Percentiles rank a stretch among this genome's conserved stretches.
phyloP scores from a whole-genome alignment of 164 flowering plant species.

The Annona squamosa region DNA sequence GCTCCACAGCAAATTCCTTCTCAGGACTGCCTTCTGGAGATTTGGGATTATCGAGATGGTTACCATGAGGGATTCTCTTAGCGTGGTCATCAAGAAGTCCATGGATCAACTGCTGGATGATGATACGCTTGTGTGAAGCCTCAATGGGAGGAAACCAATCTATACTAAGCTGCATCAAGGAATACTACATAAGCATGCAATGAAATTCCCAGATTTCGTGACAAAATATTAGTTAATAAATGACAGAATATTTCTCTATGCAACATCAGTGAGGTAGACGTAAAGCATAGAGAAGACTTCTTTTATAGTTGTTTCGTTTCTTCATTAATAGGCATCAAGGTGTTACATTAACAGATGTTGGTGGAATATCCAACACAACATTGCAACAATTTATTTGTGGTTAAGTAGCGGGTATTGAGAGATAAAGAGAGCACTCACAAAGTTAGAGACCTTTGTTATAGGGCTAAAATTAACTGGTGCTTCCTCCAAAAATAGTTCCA shows the following conservation, averaged over 20 bases:
- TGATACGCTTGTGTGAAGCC: constrained; percentile 70
- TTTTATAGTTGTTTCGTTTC: too few species aligned
- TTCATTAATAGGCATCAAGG: too few species aligned
- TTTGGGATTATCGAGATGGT: constrained; percentile 21
- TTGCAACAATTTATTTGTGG: background rate
- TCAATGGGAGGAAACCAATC: constrained; percentile 87
- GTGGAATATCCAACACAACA: too few species aligned
- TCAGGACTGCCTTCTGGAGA: constrained; percentile 17
- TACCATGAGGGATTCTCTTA: constrained; percentile 22
- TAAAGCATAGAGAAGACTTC: too few species aligned
- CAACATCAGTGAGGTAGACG: too few species aligned
- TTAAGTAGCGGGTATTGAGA: background rate
- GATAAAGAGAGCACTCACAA: constrained; percentile 50
- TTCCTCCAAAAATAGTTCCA: constrained; percentile 70
- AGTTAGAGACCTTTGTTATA: constrained; percentile 42
- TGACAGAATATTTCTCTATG: too few species aligned
- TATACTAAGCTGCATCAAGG: constrained; percentile 47
- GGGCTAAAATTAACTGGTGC: constrained; percentile 67
- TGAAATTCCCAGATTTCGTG: background rate
- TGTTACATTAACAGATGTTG: too few species aligned
- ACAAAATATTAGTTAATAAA: too few species aligned
- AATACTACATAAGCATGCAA: background rate
- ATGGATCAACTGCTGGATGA: constrained; percentile 53
- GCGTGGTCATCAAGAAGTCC: constrained; percentile 38
- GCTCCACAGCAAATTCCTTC: constrained; percentile 29